Evolutionary conservation across 768 basidiomycete species (phyloP).

Genomic region (Lactarius sp.): DNA sequence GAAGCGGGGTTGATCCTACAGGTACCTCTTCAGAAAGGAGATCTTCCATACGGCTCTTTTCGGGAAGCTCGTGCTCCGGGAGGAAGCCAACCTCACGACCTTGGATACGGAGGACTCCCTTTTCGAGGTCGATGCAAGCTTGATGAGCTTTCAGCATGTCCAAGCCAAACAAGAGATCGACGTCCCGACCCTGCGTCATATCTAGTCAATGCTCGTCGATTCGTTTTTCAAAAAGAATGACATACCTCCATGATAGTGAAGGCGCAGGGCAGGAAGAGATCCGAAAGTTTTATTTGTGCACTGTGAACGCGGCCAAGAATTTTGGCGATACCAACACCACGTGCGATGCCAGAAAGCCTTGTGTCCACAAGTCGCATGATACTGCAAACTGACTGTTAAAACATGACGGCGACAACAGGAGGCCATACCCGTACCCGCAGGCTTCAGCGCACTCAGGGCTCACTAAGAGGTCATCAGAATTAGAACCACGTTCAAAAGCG

Average conservation of each 20-base stretch:
- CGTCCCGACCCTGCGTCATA: conserved; percentile 64
- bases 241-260: conserved; percentile 93
- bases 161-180: conserved; percentile 95
- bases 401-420: conserved; percentile 8
- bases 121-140: conserved; percentile 90
- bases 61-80: conserved; percentile 90
- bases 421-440: conserved; percentile 60
- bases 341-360: conserved; percentile 83
- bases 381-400: conserved; percentile 35
- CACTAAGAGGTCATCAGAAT: conserved; percentile 45
- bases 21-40: conserved; percentile 21
- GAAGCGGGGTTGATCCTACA: not conserved
- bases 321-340: conserved; percentile 90
- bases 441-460: conserved; percentile 87
- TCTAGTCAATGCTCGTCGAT: not conserved
- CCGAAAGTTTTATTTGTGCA: conserved; percentile 84
- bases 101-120: conserved; percentile 88
- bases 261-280: conserved; percentile 81
- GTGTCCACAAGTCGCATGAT: conserved; percentile 92
- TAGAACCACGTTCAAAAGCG: not conserved
- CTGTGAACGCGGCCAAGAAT: conserved; percentile 93
- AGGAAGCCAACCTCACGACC: conserved; percentile 85
- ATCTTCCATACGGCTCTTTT: conserved; percentile 55
- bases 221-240: not conserved
- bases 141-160: conserved; percentile 99